Evolutionary conservation across 176 grass and related monocot species (phyloP).

Genomic region (Aegilops bicornis): DNA sequence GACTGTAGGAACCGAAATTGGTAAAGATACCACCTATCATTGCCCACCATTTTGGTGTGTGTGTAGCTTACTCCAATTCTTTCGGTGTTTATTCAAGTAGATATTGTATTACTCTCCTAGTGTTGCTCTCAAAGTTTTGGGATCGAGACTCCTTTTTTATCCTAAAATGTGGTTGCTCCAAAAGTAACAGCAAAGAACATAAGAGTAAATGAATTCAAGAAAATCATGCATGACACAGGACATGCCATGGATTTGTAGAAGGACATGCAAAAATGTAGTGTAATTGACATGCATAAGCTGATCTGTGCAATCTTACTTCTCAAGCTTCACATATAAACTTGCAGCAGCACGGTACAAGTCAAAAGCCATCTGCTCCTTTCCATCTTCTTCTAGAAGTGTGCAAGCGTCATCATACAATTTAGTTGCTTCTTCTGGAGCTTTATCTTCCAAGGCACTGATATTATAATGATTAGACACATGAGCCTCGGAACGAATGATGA

Average conservation of each 20-base stretch:
- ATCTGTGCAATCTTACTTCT: slow-evolving; percentile 51
- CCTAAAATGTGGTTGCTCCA: neutral
- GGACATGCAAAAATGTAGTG: neutral
- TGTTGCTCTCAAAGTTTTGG: neutral
- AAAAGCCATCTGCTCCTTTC: slow-evolving; percentile 97
- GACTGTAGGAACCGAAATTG: neutral
- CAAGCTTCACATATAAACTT: slow-evolving; percentile 72
- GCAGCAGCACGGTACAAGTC: slow-evolving; percentile 83
- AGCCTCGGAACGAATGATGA: neutral
- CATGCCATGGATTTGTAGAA: neutral
- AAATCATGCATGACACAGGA: neutral
- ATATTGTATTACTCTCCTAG: neutral
- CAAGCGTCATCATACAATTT: slow-evolving; percentile 89
- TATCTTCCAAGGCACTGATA: slow-evolving; percentile 87
- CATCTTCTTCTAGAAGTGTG: slow-evolving; percentile 85
- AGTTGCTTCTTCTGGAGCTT: slow-evolving; percentile 73
- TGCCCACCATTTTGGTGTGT: neutral
- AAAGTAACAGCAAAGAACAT: neutral
- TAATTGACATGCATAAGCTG: neutral
- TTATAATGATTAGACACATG: slow-evolving; percentile 28
- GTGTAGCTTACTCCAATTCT: neutral
- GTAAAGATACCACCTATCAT: neutral
- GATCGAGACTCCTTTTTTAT: neutral
- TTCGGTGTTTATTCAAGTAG: neutral
- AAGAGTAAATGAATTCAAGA: neutral